Conservation (phyloP, 768 basidiomycete genomes). For the Phlegmacium glaucopus region DNA sequence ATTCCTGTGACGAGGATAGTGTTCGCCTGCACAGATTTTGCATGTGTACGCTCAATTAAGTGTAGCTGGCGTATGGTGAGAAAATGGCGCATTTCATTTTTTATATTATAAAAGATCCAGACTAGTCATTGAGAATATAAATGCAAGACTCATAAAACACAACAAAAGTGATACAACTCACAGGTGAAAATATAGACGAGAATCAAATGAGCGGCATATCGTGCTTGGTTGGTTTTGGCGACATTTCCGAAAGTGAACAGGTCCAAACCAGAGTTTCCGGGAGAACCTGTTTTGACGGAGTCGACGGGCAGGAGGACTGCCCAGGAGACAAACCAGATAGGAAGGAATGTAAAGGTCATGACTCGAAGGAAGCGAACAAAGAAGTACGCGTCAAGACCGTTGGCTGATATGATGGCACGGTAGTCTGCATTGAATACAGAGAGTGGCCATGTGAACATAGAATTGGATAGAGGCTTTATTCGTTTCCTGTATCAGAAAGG, state of each 20-base stretch:
- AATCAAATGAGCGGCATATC: constrained; percentile 80
- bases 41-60: constrained; percentile 71
- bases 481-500: constrained; percentile 47
- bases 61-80: constrained; percentile 76
- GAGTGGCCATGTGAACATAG: constrained; percentile 62
- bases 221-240: constrained; percentile 35
- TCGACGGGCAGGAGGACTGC: constrained; percentile 76
- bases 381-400: constrained; percentile 90
- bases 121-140: constrained; percentile 35
- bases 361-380: constrained; percentile 88
- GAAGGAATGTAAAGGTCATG: constrained; percentile 78
- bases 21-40: constrained; percentile 79
- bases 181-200: constrained; percentile 77
- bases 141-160: not conserved
- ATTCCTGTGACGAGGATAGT: constrained; percentile 92
- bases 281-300: constrained; percentile 45
- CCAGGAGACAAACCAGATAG: constrained; percentile 94
- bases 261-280: constrained; percentile 55
- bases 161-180: constrained; percentile 20
- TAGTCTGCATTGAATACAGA: constrained; percentile 63
- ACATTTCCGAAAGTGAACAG: constrained; percentile 84
- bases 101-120: constrained; percentile 86
- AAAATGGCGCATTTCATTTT: constrained; percentile 77
- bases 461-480: constrained; percentile 44
- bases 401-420: constrained; percentile 56